Percentiles rank a stretch among this genome's conserved stretches.
phyloP scores from a whole-genome alignment of 2,329 filamentous ascomycete species.

The Teratosphaeria zuluensis region DNA sequence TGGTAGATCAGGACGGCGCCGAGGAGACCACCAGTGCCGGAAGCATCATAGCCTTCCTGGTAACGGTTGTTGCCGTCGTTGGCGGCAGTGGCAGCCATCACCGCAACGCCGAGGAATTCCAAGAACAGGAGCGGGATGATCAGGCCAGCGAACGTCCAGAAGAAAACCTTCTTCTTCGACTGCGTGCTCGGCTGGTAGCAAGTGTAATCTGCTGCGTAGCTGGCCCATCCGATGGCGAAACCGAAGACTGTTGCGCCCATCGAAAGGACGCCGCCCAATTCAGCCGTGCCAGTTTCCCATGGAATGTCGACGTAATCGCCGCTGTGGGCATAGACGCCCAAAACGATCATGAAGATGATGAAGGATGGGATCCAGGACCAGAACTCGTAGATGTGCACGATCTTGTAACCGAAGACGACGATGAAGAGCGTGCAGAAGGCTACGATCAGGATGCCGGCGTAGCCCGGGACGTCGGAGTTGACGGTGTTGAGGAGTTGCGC shows the following conservation, averaged over 20 bases:
- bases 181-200: conserved; percentile 62
- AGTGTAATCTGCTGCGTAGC: conserved; percentile 68
- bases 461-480: conserved; percentile 59
- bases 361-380: conserved; percentile 65
- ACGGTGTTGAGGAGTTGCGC: conserved; percentile 68
- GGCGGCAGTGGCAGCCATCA: conserved; percentile 54
- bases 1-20: conserved; percentile 53
- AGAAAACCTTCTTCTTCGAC: conserved; percentile 53
- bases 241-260: conserved; percentile 59
- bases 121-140: conserved; percentile 64
- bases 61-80: conserved; percentile 49
- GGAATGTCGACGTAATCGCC: conserved; percentile 55
- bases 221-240: conserved; percentile 64
- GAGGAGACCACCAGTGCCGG: conserved; percentile 58
- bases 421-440: conserved; percentile 57
- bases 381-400: conserved; percentile 69
- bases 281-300: conserved; percentile 48
- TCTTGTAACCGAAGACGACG: conserved; percentile 64
- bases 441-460: conserved; percentile 66
- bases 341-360: conserved; percentile 62
- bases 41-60: conserved; percentile 42
- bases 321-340: conserved; percentile 58
- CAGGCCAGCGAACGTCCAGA: conserved; percentile 59
- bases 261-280: conserved; percentile 54
- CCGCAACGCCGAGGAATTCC: conserved; percentile 60